These are phyloP conservation scores for Fusarium acutatum DNA, from an alignment of 2,329 filamentous ascomycete genomes.

Conservation along the genomic window DNA sequence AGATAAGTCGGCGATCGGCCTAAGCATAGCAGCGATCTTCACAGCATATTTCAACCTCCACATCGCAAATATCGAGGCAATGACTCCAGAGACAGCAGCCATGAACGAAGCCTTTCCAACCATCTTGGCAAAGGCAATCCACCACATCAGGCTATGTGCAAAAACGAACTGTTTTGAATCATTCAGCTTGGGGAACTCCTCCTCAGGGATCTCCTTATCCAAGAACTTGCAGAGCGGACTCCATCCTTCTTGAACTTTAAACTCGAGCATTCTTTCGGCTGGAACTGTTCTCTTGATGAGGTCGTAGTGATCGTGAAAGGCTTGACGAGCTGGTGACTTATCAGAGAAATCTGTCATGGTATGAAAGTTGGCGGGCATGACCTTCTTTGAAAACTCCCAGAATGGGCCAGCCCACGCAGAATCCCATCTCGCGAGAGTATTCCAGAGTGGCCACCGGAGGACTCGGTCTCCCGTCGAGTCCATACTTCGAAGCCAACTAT, in stretches of 20 bases:
- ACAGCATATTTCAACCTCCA: constrained; percentile 12
- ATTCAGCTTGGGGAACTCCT: constrained; percentile 13
- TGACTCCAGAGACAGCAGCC: constrained; percentile 1
- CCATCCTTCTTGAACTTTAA: constrained; percentile 19
- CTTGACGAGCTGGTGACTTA: constrained; percentile 6
- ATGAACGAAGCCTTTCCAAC: constrained; percentile 7
- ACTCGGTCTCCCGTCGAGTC: constrained; percentile 11
- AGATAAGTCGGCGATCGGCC: neutral
- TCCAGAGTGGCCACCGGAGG: constrained; percentile 30
- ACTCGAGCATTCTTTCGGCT: constrained; percentile 1
- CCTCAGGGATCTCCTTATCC: neutral
- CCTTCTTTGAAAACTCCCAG: constrained; percentile 23
- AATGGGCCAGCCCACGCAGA: constrained; percentile 2
- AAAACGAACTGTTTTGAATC: constrained; percentile 24
- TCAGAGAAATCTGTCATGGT: constrained; percentile 19
- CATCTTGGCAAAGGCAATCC: constrained; percentile 29
- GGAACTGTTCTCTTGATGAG: constrained; percentile 1
- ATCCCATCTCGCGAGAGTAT: constrained; percentile 19
- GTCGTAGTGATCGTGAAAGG: constrained; percentile 9
- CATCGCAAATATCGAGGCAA: constrained; percentile 20
- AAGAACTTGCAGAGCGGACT: constrained; percentile 24
- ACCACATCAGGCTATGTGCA: constrained; percentile 28
- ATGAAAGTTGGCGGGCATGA: constrained; percentile 7
- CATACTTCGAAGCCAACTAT: constrained; percentile 27
- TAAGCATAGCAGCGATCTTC: neutral